phyloP scores from a whole-genome alignment of 2,329 filamentous ascomycete genomes.

The Colletotrichum sp. region DNA sequence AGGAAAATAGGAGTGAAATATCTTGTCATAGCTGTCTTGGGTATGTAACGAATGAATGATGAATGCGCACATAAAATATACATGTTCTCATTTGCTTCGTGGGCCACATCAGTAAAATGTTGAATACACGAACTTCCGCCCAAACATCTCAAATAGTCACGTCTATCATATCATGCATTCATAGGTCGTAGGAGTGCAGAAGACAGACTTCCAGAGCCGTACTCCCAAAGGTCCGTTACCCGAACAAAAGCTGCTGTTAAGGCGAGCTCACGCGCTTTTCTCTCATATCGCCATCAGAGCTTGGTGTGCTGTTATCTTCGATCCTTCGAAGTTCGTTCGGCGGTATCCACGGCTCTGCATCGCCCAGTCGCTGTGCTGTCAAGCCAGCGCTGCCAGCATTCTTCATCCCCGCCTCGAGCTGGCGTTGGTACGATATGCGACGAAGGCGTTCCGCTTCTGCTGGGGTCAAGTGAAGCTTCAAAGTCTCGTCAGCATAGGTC shows the following conservation, averaged over 20 bases:
- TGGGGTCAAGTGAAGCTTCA: conserved; percentile 54
- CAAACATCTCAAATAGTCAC: neutral
- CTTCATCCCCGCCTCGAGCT: conserved; percentile 55
- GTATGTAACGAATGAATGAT: neutral
- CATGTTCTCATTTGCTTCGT: neutral
- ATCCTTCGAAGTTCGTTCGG: neutral
- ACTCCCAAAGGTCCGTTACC: neutral
- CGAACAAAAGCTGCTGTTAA: neutral
- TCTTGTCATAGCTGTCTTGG: neutral
- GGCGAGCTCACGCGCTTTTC: neutral
- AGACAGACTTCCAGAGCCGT: neutral
- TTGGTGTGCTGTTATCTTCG: neutral
- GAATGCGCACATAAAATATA: neutral
- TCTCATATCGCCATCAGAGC: neutral
- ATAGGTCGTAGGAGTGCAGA: neutral
- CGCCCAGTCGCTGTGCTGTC: conserved; percentile 44
- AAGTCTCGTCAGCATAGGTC: neutral
- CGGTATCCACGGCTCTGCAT: conserved; percentile 29
- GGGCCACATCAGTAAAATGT: neutral
- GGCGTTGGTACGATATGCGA: conserved; percentile 55
- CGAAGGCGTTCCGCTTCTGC: conserved; percentile 55
- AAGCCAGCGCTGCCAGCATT: conserved; percentile 50
- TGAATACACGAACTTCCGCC: neutral
- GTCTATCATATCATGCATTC: neutral
- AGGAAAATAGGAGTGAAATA: neutral